phyloP scores from a whole-genome alignment of 2,329 filamentous ascomycete genomes.

The Blastomyces gilchristii region DNA sequence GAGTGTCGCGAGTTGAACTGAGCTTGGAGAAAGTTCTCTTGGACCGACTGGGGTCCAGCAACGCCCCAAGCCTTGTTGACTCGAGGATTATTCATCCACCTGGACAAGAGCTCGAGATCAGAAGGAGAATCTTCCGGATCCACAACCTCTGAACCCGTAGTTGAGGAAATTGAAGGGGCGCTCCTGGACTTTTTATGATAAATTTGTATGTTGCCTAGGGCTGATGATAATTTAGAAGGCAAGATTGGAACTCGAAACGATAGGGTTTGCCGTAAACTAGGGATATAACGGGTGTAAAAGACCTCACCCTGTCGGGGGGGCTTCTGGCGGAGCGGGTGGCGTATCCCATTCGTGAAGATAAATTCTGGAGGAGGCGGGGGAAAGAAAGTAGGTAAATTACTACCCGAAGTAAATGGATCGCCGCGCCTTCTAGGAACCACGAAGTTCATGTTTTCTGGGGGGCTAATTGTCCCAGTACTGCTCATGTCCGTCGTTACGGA shows the following conservation, averaged over 20 bases:
- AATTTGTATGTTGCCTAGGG: slow-evolving; percentile 20
- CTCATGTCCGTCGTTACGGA: not conserved
- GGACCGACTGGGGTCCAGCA: slow-evolving; percentile 45
- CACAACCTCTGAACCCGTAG: not conserved
- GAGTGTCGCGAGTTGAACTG: slow-evolving; percentile 60
- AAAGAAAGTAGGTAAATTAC: slow-evolving; percentile 82
- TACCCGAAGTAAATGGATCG: slow-evolving; percentile 70
- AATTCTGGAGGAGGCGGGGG: slow-evolving; percentile 76
- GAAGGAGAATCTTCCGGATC: slow-evolving; percentile 33
- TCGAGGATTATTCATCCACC: slow-evolving; percentile 80
- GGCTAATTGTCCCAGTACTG: not conserved
- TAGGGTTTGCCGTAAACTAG: slow-evolving; percentile 70
- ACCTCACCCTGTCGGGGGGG: slow-evolving; percentile 82
- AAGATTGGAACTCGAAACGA: slow-evolving; percentile 77
- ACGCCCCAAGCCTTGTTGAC: slow-evolving; percentile 78
- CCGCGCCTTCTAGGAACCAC: not conserved
- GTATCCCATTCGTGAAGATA: slow-evolving; percentile 62
- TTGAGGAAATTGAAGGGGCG: not conserved
- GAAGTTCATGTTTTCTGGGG: not conserved
- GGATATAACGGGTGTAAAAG: slow-evolving; percentile 81
- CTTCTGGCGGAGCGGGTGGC: slow-evolving; percentile 79
- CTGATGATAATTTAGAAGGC: slow-evolving; percentile 41
- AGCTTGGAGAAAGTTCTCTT: slow-evolving; percentile 57
- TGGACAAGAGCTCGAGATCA: slow-evolving; percentile 61
- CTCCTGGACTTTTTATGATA: slow-evolving; percentile 16